Evolutionary conservation across 2,329 filamentous ascomycete species (phyloP).

Genomic region (Beauveria bassiana): DNA sequence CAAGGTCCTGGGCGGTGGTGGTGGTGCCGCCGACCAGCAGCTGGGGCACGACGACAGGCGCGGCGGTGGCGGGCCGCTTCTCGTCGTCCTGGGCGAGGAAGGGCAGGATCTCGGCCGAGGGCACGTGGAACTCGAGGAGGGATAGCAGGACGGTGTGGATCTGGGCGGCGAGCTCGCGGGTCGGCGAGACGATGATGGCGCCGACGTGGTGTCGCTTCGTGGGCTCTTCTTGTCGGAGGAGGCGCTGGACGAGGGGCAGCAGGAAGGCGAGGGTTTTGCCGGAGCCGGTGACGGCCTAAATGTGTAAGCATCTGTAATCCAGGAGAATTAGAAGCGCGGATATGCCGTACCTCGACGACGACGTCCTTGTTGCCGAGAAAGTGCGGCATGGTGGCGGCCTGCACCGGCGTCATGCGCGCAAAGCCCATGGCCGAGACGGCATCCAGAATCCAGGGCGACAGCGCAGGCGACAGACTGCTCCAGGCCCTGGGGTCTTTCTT

Average conservation of each 20-base stretch:
- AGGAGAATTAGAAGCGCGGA: no score
- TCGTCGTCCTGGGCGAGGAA: conserved; percentile 44
- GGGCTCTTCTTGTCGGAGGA: conserved; percentile 72
- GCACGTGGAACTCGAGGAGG: conserved; percentile 73
- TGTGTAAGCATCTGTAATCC: no score
- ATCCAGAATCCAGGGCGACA: conserved; percentile 69
- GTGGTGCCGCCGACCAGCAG: conserved; percentile 74
- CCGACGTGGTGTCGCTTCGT: conserved; percentile 85
- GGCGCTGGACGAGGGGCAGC: conserved; percentile 73
- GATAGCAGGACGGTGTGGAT: conserved; percentile 75
- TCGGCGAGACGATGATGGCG: conserved; percentile 88
- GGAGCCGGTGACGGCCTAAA: conserved; percentile 75
- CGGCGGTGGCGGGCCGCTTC: conserved; percentile 40
- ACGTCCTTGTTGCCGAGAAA: conserved; percentile 89
- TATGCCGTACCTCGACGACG: conserved; percentile 61
- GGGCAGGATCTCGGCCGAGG: conserved; percentile 61
- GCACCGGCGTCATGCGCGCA: conserved; percentile 83
- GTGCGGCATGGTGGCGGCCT: conserved; percentile 81
- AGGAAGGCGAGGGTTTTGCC: conserved; percentile 85
- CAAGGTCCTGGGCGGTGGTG: conserved; percentile 79
- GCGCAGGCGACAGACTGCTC: conserved; percentile 29
- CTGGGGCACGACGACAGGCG: conserved; percentile 66
- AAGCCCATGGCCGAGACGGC: conserved; percentile 82
- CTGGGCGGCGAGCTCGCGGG: conserved; percentile 80
- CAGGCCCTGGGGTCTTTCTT: conserved; percentile 43